Conservation (phyloP, 495 filamentous ascomycete species). For the Neurospora sp. region DNA sequence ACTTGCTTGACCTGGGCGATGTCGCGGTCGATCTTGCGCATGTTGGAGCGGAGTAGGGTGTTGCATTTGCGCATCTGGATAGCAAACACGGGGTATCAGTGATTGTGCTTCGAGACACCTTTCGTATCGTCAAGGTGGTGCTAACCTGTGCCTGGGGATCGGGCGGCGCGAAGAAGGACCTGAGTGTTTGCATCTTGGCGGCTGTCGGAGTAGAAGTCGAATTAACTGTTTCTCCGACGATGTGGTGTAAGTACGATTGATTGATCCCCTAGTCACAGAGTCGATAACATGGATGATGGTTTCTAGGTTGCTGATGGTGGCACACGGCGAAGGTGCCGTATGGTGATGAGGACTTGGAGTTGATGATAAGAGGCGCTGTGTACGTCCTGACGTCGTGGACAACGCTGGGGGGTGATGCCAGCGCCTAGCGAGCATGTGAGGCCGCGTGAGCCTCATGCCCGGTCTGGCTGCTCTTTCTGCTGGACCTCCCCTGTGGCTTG, state of each 20-base stretch:
- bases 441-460: not conserved
- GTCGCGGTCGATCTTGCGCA: slow-evolving; percentile 91
- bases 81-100: slow-evolving; percentile 3
- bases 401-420: not conserved
- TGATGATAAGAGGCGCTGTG: not conserved
- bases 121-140: not conserved
- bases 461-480: not conserved
- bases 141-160: slow-evolving; percentile 82
- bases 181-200: slow-evolving; percentile 72
- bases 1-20: slow-evolving; percentile 62
- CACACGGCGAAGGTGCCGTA: not conserved
- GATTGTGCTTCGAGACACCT: not conserved
- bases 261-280: not conserved
- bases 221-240: not conserved
- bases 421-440: slow-evolving; percentile 1
- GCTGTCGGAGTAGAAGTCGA: not conserved
- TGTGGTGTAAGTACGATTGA: not conserved
- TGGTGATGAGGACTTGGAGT: not conserved
- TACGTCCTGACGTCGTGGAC: slow-evolving; percentile 13
- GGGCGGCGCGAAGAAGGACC: slow-evolving; percentile 80
- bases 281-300: not conserved
- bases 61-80: slow-evolving; percentile 94
- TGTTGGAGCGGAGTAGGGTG: slow-evolving; percentile 77
- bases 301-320: not conserved
- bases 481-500: not conserved